phyloP scores from a whole-genome alignment of 2,329 filamentous ascomycete genomes.

The Cryphonectria parasitica region DNA sequence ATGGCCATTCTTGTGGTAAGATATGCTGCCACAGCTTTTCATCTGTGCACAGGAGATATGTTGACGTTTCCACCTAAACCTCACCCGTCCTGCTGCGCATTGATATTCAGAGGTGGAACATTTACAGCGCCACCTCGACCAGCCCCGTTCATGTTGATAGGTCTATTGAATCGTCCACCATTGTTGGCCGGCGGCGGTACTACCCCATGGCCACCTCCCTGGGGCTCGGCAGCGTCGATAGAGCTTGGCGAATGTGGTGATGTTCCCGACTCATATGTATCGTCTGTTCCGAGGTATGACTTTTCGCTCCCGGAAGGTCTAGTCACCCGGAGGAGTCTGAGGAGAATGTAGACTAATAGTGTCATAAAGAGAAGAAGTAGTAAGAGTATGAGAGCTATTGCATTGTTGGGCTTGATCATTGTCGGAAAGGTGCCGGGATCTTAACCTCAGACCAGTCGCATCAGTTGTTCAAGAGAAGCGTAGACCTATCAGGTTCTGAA shows the following conservation, averaged over 20 bases:
- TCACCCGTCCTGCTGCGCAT: neutral
- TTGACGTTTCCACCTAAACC: neutral
- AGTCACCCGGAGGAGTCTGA: neutral
- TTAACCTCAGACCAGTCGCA: neutral
- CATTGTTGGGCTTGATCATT: neutral
- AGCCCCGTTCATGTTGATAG: neutral
- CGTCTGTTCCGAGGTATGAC: neutral
- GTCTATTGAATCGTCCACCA: neutral
- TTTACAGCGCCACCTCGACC: no score
- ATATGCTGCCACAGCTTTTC: no score
- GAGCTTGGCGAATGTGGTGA: neutral
- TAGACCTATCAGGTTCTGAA: neutral
- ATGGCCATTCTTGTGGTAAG: no score
- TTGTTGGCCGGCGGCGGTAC: neutral
- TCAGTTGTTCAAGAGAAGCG: neutral
- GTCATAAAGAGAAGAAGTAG: neutral
- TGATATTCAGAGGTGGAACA: no score
- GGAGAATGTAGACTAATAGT: neutral
- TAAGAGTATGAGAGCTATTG: neutral
- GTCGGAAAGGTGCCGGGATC: neutral
- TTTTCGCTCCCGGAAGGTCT: neutral
- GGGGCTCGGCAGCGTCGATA: neutral
- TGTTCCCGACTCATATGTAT: neutral
- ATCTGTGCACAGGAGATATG: neutral
- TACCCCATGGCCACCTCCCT: no score